Conservation (phyloP, 345 rosid species). For the Melaleuca quinquenervia region DNA sequence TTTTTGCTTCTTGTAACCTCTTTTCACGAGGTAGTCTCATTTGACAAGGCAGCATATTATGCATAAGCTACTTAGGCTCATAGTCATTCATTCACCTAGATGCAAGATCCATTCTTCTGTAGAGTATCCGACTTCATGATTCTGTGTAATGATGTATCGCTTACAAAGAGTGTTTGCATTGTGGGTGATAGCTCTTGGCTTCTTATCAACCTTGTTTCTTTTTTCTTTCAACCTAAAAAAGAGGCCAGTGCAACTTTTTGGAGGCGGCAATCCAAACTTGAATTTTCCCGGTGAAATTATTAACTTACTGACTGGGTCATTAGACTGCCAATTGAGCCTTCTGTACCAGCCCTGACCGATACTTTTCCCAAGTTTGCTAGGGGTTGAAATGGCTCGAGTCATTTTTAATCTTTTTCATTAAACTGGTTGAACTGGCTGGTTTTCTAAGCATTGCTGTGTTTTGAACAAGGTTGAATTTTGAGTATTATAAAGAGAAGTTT, state of each 20-base stretch:
- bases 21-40: background rate
- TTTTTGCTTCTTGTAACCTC: background rate
- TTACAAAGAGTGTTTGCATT: background rate
- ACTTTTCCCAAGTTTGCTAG: background rate
- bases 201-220: background rate
- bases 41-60: background rate
- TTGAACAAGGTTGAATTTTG: background rate
- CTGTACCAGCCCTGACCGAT: background rate
- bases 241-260: background rate
- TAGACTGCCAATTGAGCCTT: background rate
- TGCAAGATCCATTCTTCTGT: background rate
- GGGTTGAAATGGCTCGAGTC: background rate
- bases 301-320: background rate
- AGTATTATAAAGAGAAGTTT: background rate
- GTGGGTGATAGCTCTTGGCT: background rate
- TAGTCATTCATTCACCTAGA: background rate
- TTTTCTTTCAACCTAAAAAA: background rate
- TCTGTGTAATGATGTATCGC: background rate
- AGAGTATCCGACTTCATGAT: background rate
- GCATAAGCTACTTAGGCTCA: background rate
- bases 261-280: background rate
- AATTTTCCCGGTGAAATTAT: background rate
- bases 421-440: background rate
- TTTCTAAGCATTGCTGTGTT: background rate
- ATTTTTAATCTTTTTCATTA: background rate